These are phyloP conservation scores for Solanum stenotomum DNA, from an alignment of 257 asterid genomes.

Conservation along the genomic window DNA sequence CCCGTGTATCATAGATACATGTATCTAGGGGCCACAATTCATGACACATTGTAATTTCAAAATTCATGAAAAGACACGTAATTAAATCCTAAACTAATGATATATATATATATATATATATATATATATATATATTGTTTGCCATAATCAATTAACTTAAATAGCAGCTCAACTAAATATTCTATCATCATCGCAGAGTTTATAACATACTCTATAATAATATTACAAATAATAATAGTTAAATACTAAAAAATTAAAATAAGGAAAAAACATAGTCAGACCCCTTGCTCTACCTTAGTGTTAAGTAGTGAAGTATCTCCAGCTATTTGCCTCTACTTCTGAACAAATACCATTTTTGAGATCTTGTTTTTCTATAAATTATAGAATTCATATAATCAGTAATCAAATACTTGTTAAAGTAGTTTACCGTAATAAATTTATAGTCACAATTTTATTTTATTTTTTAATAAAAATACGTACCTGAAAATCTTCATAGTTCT, in stretches of 20 bases:
- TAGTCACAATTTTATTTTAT: neutral
- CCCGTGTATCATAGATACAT: neutral
- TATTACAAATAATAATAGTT: too few species aligned
- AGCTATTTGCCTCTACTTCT: slow-evolving; percentile 18
- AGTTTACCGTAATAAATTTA: neutral
- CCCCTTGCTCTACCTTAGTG: neutral
- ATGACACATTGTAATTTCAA: neutral
- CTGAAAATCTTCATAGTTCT: slow-evolving; percentile 16
- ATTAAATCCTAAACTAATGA: neutral
- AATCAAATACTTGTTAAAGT: neutral
- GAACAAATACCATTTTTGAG: slow-evolving; percentile 7
- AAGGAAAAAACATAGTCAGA: neutral
- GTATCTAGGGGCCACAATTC: neutral
- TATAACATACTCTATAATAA: too few species aligned
- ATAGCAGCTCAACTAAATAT: too few species aligned
- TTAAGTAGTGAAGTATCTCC: slow-evolving; percentile 27
- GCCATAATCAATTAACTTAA: neutral
- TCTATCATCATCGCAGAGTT: too few species aligned
- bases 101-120: too few species aligned
- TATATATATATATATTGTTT: neutral
- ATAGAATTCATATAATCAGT: neutral
- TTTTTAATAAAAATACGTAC: slow-evolving; percentile 1
- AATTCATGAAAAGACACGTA: neutral
- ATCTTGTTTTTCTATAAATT: slow-evolving; percentile 27
- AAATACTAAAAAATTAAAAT: too few species aligned